These are phyloP conservation scores for Leucosporidium scottii DNA, from an alignment of 768 basidiomycete species.

Conservation along the genomic window DNA sequence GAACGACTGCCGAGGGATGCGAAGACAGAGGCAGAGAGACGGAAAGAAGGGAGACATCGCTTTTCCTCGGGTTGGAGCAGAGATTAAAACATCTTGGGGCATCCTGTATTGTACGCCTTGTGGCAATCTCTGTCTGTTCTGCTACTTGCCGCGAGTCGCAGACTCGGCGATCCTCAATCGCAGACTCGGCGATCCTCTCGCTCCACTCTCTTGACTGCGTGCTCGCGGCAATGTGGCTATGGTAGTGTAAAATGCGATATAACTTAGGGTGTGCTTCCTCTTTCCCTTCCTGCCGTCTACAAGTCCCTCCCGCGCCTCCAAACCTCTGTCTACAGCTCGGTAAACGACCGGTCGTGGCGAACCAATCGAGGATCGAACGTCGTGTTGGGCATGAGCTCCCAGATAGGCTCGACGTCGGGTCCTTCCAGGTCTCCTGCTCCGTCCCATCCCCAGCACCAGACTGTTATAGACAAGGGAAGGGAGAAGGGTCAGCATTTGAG, in stretches of 20 bases:
- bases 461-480: conserved; percentile 45
- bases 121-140: too few species aligned
- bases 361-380: conserved; percentile 33
- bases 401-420: conserved; percentile 95
- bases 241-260: neutral
- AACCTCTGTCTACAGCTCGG: conserved; percentile 10
- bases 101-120: too few species aligned
- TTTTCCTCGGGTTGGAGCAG: too few species aligned
- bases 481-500: neutral
- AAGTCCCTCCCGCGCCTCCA: neutral
- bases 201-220: neutral
- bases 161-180: too few species aligned
- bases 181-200: neutral
- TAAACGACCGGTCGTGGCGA: conserved; percentile 35
- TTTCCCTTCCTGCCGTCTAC: neutral
- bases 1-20: too few species aligned
- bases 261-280: neutral
- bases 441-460: conserved; percentile 99
- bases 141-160: too few species aligned
- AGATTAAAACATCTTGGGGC: too few species aligned
- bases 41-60: too few species aligned
- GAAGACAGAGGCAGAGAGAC: too few species aligned
- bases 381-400: conserved; percentile 54
- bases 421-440: conserved; percentile 96
- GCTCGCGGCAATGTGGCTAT: neutral